Evolutionary conservation across 2,329 filamentous ascomycete genomes (phyloP), one percentile per base, ranked within the genome.

Genomic region (Calonectria montana): DNA sequence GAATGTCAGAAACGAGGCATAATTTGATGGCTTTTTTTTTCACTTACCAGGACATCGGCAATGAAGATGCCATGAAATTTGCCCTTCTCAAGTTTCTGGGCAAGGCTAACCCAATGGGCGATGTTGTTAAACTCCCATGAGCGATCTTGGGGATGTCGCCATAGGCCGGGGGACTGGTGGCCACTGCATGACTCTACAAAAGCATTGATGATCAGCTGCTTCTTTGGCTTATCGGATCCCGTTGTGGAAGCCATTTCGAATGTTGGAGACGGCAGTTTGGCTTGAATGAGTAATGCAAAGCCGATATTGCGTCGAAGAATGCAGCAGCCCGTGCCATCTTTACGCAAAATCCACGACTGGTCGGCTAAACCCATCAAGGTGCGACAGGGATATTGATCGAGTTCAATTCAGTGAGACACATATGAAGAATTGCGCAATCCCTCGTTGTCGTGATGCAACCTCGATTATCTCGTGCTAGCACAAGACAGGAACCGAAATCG

Each of bases 51-150:
- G 8, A 92, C 90, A 76, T 93, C 91, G 0, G 91, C 91, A 65
- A 93, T 91, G 81, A 93, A 93, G 21, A 93, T 91, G 15, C 89
- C 90, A 66, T 92, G 90, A 73, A 92, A 91, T 63, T 91, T 90
- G 16, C 88, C 90, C 2, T 85, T 74, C 35, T 80, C 78, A 0
- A 80, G 74, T 18, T 76, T 66, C 61, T 79, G 71, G 2, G 76
- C 76, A n/a, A 93, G 82, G 59, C 89, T 85, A 0, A 88, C 86
- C 91, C 91, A 93, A 73, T 92, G 89, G 4, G 87, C 82, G 50
- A 92, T 82, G 48, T 87, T 86, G 76, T 90, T 91, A 80, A 93
- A 94, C 23, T 89, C 83, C 74, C 87, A 86, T 1, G 91, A 93
- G 70, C 88, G 84, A 74, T 94, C 91, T 13, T 89, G 83, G 1